phyloP scores from a whole-genome alignment of 106 monocot species.

The Acorus calamus region DNA sequence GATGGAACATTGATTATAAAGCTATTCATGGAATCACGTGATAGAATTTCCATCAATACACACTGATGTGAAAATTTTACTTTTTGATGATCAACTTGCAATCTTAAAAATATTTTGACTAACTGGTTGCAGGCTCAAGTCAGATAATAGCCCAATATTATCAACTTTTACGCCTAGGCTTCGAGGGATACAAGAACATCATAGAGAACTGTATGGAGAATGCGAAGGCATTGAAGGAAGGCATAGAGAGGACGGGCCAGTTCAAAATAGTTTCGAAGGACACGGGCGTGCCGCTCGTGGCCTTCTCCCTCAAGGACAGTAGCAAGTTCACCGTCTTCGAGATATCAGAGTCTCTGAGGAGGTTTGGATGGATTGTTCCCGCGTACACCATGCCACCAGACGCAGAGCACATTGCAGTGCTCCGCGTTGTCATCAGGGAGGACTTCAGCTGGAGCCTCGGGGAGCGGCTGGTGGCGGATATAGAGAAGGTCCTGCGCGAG shows the following conservation, averaged over 20 bases:
- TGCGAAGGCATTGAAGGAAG: conserved; percentile 38
- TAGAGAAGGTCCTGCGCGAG: conserved; percentile 45
- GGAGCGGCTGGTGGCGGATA: conserved; percentile 54
- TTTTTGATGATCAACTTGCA: neutral
- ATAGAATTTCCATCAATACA: no score
- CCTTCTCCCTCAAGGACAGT: conserved; percentile 60
- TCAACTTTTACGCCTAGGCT: conserved; percentile 77
- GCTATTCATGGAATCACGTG: no score
- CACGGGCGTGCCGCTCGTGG: conserved; percentile 62
- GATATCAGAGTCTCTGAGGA: conserved; percentile 50
- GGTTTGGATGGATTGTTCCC: conserved; percentile 82
- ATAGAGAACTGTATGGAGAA: conserved; percentile 82
- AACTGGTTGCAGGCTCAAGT: conserved; percentile 47
- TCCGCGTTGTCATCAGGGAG: conserved; percentile 78
- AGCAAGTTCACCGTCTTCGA: conserved; percentile 50
- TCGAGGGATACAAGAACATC: conserved; percentile 79
- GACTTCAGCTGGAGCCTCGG: conserved; percentile 72
- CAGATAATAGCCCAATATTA: conserved; percentile 94
- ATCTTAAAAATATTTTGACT: neutral
- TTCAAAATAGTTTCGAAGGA: conserved; percentile 79
- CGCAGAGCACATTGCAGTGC: conserved; percentile 56
- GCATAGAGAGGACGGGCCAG: conserved; percentile 37
- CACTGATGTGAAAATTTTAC: neutral
- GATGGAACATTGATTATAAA: no score
- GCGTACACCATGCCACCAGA: conserved; percentile 85